phyloP scores from a whole-genome alignment of 2,329 filamentous ascomycete genomes.

The Aaosphaeria arxii region DNA sequence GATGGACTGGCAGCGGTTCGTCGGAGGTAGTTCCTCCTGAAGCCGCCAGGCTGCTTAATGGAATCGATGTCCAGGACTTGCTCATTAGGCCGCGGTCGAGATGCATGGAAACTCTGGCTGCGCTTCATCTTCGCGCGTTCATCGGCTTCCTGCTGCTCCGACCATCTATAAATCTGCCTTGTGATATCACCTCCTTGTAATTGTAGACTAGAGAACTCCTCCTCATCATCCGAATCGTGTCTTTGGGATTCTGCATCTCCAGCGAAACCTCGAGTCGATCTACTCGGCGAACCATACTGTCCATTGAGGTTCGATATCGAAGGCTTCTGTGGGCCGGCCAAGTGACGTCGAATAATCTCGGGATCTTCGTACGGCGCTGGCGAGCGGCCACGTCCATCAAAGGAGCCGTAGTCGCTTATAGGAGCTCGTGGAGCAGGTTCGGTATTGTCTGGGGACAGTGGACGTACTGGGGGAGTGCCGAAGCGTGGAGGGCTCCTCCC shows the following conservation, averaged over 20 bases:
- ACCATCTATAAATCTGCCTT: conserved; percentile 93
- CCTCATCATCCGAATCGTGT: conserved; percentile 40
- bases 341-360: conserved; percentile 88
- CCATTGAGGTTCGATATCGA: conserved; percentile 32
- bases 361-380: conserved; percentile 77
- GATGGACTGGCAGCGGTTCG: conserved; percentile 67
- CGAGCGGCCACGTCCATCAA: conserved; percentile 62
- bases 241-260: conserved; percentile 24
- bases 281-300: conserved; percentile 36
- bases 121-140: conserved; percentile 63
- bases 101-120: conserved; percentile 83
- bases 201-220: conserved; percentile 90
- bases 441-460: conserved; percentile 56
- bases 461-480: conserved; percentile 54
- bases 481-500: conserved; percentile 67
- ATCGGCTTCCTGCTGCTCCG: conserved; percentile 77
- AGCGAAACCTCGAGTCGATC: conserved; percentile 23
- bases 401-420: conserved; percentile 79
- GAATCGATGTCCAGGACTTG: conserved; percentile 81
- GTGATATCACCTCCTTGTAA: conserved; percentile 95
- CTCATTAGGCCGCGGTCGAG: conserved; percentile 73
- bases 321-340: conserved; percentile 61
- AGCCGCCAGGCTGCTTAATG: conserved; percentile 91
- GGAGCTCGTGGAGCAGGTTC: conserved; percentile 51
- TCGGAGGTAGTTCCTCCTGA: conserved; percentile 84